A percentile compares a stretch with the other conserved stretches of the same genome.
Conservation (phyloP, 2,329 filamentous ascomycete genomes). For the Lachnellula hyalina region DNA sequence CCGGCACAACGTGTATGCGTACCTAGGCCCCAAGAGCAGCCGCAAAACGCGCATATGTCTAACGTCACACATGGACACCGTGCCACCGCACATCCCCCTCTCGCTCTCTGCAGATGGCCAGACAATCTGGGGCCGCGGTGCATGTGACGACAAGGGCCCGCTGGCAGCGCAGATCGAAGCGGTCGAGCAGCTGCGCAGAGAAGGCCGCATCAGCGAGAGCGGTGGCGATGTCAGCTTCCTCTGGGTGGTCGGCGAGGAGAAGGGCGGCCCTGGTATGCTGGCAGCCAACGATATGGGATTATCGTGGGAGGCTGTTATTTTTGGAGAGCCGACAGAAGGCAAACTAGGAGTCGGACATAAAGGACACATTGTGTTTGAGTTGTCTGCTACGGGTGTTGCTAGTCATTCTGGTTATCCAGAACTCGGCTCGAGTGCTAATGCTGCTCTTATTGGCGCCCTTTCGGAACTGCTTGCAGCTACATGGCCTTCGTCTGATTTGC, state of each 20-base stretch:
- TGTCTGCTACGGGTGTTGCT: slow-evolving; percentile 65
- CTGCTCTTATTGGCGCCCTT: slow-evolving; percentile 67
- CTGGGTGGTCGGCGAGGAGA: slow-evolving; percentile 77
- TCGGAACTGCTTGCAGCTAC: slow-evolving; percentile 59
- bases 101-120: slow-evolving; percentile 32
- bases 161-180: slow-evolving; percentile 72
- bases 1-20: slow-evolving; percentile 55
- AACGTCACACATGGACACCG: slow-evolving; percentile 59
- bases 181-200: slow-evolving; percentile 45
- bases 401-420: slow-evolving; percentile 89
- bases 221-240: slow-evolving; percentile 49
- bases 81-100: slow-evolving; percentile 42
- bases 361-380: slow-evolving; percentile 63
- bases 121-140: slow-evolving; percentile 62
- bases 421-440: slow-evolving; percentile 79
- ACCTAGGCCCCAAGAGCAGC: slow-evolving; percentile 35
- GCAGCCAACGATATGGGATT: slow-evolving; percentile 42
- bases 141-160: slow-evolving; percentile 62
- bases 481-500: slow-evolving; percentile 67
- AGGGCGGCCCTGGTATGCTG: slow-evolving; percentile 74
- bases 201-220: slow-evolving; percentile 31
- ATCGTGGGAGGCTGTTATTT: slow-evolving; percentile 64
- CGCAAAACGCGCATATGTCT: slow-evolving; percentile 44
- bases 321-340: slow-evolving; percentile 85
- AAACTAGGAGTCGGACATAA: slow-evolving; percentile 90